Base-by-base conservation (phyloP, 306 rosid species). In the Prunus armeniaca region DNA sequence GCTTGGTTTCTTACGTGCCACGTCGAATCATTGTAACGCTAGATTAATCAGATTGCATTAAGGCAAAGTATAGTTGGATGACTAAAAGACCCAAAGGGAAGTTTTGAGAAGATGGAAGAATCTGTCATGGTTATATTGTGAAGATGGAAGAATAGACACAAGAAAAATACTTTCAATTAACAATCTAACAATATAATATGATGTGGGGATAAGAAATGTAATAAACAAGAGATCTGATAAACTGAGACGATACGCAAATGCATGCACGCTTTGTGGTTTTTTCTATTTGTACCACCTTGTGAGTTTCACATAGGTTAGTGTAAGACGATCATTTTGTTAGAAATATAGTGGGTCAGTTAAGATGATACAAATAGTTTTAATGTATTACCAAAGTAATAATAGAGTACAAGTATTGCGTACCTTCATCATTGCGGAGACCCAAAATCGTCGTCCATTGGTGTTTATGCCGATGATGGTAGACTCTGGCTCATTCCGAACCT, bases 351-450 rank as follows among this genome's bases (percentile, higher is more conserved):
- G 6, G 10, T 56, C 25, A 10, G 28, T 56, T 20, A 20, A 56
- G 15, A 56, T 56, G 2, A 5, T 9, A 56, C 4, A 12, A 19
- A 56, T 10, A 20, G 9, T 52, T 52, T 52, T 52, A 0, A 9
- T 2, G 65, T 38, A 38, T 7, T 38, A 38, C 43, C 43, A 38
- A 7, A 38, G 43, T 38, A 8, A 38, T 38, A 38, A 60, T 13
- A 60, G 2, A 5, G 2, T 5, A 38, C 10, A 15, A 17, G 24
- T 3, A 12, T 2, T 46, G 62, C 10, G 11, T 83, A 92, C 99
- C 99, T 92, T 86, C 80, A 92, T 80, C 66, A 96, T 92, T 67
- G 93, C 74, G 49, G 88, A 49, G 83, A 96, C 96, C 99, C 99
- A 96, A 45, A 84, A 88, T 47, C 98, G 69, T 56, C 99, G 67